A percentile compares a stretch with the other conserved stretches of the same genome.
These are phyloP conservation scores for Lactifluus piperatus DNA, from an alignment of 768 basidiomycete species.

Conservation along the genomic window DNA sequence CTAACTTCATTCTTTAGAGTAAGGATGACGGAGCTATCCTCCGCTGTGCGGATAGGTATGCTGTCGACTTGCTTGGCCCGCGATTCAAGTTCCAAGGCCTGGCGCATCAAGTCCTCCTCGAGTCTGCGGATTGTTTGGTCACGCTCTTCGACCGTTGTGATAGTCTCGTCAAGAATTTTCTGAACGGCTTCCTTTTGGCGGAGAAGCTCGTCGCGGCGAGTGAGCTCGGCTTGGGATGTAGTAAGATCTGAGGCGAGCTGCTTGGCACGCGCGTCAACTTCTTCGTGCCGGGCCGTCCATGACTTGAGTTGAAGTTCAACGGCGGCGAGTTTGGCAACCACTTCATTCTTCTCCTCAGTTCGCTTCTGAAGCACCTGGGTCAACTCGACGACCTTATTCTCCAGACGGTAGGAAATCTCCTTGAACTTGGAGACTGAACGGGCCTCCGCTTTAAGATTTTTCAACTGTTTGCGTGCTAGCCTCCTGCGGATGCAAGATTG, in stretches of 20 bases:
- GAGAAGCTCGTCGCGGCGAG: conserved; percentile 66
- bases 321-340: conserved; percentile 64
- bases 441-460: conserved; percentile 78
- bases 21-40: conserved; percentile 80
- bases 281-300: conserved; percentile 84
- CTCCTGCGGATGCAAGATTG: conserved; percentile 91
- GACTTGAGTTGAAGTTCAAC: conserved; percentile 81
- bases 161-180: conserved; percentile 67
- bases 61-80: conserved; percentile 64
- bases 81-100: conserved; percentile 67
- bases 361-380: conserved; percentile 89
- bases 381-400: conserved; percentile 99
- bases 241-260: conserved; percentile 64
- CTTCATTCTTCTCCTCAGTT: conserved; percentile 82
- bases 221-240: conserved; percentile 59
- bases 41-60: conserved; percentile 57
- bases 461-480: conserved; percentile 78
- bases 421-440: conserved; percentile 98
- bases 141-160: conserved; percentile 66
- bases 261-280: conserved; percentile 66
- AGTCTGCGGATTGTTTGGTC: conserved; percentile 78
- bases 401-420: conserved; percentile 93
- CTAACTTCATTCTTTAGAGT: conserved; percentile 90
- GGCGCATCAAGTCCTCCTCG: conserved; percentile 64
- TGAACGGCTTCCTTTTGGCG: conserved; percentile 72